phyloP scores from a whole-genome alignment of 306 rosid genomes.

The Casuarina equisetifolia region DNA sequence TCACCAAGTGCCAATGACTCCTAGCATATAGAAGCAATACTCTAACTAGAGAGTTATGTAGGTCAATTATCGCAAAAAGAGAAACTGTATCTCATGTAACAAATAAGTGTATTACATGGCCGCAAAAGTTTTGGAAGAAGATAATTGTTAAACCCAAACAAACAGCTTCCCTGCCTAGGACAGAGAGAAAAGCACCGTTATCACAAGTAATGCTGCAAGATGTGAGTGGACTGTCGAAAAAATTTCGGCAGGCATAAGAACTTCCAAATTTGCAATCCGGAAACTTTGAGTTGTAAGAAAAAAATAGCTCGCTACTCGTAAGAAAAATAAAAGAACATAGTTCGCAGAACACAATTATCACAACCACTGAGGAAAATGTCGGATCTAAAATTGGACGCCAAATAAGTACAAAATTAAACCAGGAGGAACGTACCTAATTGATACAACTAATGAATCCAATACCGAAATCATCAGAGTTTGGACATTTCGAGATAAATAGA shows the following conservation, averaged over 20 bases:
- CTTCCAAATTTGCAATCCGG: neutral
- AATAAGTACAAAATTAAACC: neutral
- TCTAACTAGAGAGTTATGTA: too few species aligned
- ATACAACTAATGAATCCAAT: neutral
- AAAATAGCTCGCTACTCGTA: neutral
- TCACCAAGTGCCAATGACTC: neutral
- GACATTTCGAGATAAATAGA: neutral
- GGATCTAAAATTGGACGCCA: neutral
- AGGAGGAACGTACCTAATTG: neutral
- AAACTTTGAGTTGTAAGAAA: neutral
- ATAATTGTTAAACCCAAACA: neutral
- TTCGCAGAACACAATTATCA: neutral
- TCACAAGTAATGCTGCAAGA: neutral
- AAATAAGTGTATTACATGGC: neutral
- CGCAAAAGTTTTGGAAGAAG: neutral
- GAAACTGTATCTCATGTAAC: too few species aligned
- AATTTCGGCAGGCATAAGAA: neutral
- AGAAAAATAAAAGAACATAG: neutral
- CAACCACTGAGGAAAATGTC: neutral
- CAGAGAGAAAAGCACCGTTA: neutral
- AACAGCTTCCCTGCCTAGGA: neutral
- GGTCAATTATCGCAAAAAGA: too few species aligned
- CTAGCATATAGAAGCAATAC: too few species aligned
- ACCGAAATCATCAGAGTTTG: neutral
- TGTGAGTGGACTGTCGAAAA: neutral